Percentiles rank a stretch among this genome's conserved stretches.
Evolutionary conservation across 2,329 filamentous ascomycete genomes (phyloP).

Genomic region (Colletotrichum abscissum): DNA sequence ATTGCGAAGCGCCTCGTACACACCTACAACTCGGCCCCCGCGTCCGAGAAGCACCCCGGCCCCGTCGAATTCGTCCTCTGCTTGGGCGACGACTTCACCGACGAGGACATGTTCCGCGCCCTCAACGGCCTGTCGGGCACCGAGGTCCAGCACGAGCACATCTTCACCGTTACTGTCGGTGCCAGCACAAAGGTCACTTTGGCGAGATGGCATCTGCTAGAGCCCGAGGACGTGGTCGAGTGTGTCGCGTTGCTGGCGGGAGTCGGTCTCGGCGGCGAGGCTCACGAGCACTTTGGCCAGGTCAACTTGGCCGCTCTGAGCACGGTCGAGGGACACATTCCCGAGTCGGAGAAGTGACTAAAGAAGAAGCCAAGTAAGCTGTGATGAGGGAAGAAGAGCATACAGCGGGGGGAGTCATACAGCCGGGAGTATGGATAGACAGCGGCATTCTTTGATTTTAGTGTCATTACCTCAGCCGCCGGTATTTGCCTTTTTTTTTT

Average conservation of each 20-base stretch:
- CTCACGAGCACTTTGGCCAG: slow-evolving; percentile 57
- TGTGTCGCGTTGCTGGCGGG: slow-evolving; percentile 67
- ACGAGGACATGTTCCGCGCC: slow-evolving; percentile 96
- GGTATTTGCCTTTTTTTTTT: background rate
- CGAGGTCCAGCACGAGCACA: slow-evolving; percentile 70
- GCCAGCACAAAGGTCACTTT: slow-evolving; percentile 92
- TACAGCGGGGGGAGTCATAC: slow-evolving; percentile 2
- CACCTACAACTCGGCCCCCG: slow-evolving; percentile 70
- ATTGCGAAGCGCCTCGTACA: slow-evolving; percentile 87
- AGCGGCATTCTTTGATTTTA: slow-evolving; percentile 1
- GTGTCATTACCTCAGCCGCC: background rate
- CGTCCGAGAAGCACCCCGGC: slow-evolving; percentile 55
- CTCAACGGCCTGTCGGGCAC: slow-evolving; percentile 70
- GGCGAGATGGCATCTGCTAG: slow-evolving; percentile 89
- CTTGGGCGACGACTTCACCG: slow-evolving; percentile 94
- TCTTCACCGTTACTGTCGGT: slow-evolving; percentile 93
- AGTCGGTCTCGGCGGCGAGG: slow-evolving; percentile 51
- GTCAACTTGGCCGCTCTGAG: slow-evolving; percentile 68
- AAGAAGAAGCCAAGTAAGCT: background rate
- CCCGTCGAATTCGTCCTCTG: slow-evolving; percentile 89
- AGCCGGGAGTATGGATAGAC: slow-evolving; percentile 35
- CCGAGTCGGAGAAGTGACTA: slow-evolving; percentile 39
- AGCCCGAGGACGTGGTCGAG: slow-evolving; percentile 89
- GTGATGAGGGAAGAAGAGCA: background rate
- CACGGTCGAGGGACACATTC: slow-evolving; percentile 64